These are phyloP conservation scores for Mucor indicus DNA, from an alignment of 371 early-diverging fungal species.

Conservation along the genomic window DNA sequence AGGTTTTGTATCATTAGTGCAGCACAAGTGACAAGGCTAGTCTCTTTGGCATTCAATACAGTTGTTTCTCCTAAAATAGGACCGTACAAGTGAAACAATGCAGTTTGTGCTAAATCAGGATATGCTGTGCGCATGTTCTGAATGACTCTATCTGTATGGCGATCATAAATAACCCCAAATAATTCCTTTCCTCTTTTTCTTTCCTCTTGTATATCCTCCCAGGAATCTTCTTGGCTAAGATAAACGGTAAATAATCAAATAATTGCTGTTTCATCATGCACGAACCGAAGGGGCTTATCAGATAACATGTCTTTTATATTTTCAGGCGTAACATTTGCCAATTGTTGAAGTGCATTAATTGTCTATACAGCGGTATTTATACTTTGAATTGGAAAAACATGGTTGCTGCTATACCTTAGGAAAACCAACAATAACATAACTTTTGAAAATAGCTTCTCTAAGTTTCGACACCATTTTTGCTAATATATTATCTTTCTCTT, in stretches of 20 bases:
- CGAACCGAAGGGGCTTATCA: conserved; percentile 17
- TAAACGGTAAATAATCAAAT: too few relatives aligned
- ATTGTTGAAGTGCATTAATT: conserved; percentile 31
- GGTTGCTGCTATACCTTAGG: conserved; percentile 20
- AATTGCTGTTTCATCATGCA: background rate
- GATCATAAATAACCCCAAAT: conserved; percentile 33
- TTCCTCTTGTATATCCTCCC: conserved; percentile 80
- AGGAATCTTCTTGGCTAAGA: conserved; percentile 37
- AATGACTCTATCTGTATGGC: conserved; percentile 26
- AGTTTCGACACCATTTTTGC: conserved; percentile 21
- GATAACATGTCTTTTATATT: conserved; percentile 12
- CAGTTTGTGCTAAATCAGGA: conserved; percentile 38
- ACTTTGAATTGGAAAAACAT: background rate
- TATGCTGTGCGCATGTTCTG: conserved; percentile 22
- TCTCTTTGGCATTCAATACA: conserved; percentile 26
- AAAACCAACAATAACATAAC: conserved; percentile 31
- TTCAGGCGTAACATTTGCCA: conserved; percentile 23
- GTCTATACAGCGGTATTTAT: conserved; percentile 15
- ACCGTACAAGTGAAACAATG: conserved; percentile 37
- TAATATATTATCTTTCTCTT: conserved; percentile 10
- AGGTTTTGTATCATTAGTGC: conserved; percentile 23
- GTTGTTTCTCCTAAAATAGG: conserved; percentile 25
- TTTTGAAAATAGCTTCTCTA: conserved; percentile 37
- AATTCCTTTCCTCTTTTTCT: conserved; percentile 50
- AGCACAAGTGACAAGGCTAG: conserved; percentile 30